Conservation (phyloP, 768 basidiomycete genomes). For the Russula dissimulans region DNA sequence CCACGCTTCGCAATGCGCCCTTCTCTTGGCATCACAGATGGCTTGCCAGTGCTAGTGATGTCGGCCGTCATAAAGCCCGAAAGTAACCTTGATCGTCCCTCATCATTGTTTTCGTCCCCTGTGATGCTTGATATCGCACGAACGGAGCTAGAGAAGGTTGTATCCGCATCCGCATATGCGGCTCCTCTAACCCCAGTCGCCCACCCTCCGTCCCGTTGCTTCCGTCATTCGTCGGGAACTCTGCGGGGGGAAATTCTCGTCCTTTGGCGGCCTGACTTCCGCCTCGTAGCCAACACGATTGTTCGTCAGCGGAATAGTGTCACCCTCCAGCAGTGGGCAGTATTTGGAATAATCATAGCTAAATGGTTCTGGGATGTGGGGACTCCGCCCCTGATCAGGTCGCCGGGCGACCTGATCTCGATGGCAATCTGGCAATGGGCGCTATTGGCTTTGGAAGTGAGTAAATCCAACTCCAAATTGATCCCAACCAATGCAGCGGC, state of each 20-base stretch:
- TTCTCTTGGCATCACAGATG: slow-evolving; percentile 3
- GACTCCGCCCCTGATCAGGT: no score
- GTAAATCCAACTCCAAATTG: no score
- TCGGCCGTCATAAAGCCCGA: slow-evolving; percentile 12
- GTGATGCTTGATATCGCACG: slow-evolving; percentile 38
- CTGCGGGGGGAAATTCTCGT: background rate
- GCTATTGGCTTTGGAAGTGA: no score
- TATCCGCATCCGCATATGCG: slow-evolving; percentile 19
- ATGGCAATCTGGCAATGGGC: no score
- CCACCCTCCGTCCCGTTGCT: background rate
- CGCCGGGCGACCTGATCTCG: no score
- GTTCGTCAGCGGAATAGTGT: background rate
- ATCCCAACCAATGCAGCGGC: no score
- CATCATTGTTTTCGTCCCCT: slow-evolving; percentile 3
- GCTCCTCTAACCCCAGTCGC: slow-evolving; percentile 8
- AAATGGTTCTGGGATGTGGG: slow-evolving; percentile 58
- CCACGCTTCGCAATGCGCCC: slow-evolving; percentile 22
- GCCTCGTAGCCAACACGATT: background rate
- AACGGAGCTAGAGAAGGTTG: slow-evolving; percentile 55
- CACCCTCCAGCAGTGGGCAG: slow-evolving; percentile 28
- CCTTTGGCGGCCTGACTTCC: slow-evolving; percentile 12
- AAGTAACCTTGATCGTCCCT: slow-evolving; percentile 13
- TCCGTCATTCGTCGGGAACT: background rate
- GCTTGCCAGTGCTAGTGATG: background rate
- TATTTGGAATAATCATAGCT: slow-evolving; percentile 69